Evolutionary conservation across 2,329 filamentous ascomycete genomes (phyloP), one percentile per base, ranked within the genome.

Genomic region (Cylindrodendrum hubeiense): DNA sequence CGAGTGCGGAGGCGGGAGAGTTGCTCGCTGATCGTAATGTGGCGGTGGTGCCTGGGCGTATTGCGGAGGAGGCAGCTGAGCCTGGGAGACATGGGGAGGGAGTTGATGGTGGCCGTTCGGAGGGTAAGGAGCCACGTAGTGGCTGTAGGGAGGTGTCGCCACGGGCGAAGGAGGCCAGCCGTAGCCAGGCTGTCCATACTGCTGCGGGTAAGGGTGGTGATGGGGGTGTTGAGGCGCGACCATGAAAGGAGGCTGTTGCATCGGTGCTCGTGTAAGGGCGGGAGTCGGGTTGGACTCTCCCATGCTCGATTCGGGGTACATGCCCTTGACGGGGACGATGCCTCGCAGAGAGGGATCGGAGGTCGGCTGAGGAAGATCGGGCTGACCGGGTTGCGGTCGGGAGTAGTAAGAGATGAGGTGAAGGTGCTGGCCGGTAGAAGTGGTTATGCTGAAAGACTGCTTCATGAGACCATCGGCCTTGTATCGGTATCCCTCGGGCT

Each of bases 371-470:
- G 90, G 88, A 30, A 98, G 86, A 54, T 92, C 92, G 63, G 90
- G 87, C 28, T 90, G 87, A 34, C 89, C 89, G 4, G 92, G 89
- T 63, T 93, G 90, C 28, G 93, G 93, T 60, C 95, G 89, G 4
- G 94, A 92, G 80, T 95, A 98, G 83, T 99, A 99, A 74, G 95
- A 98, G 82, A 99, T 99, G 55, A 99, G 87, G 82, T 99, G 96
- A 2, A 99, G 89, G 78, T 98, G 96, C 75, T 98, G 94, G 70
- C 94, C 75, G 39, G 87, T 90, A 2, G 93, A 94, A 1, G 96
- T 98, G 22, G 95, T 98, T 82, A 99, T 98, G 82, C 95, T 98
- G 86, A 98, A 99, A 0, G 96, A 98, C 81, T 99, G 96, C 87
- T 99, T 99, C 94, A 98, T 98, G 4, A 99, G 87, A 1, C 96